Evolutionary conservation across 1,284 basidiomycete species (phyloP), one percentile per base, ranked within the genome.

Genomic region (Schizophyllum commune): DNA sequence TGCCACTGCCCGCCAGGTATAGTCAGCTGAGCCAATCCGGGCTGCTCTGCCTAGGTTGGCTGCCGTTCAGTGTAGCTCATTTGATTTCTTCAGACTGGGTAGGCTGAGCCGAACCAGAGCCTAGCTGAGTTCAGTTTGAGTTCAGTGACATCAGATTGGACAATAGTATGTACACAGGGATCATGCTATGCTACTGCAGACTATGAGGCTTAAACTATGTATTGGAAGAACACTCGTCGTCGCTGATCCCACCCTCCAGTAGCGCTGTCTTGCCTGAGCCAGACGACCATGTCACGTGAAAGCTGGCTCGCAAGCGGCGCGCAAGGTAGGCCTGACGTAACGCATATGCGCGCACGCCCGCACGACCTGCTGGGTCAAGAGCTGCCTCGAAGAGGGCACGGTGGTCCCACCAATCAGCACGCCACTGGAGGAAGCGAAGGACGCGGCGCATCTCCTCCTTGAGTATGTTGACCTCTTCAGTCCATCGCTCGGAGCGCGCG

Each of bases 361-460:
- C 39, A 47, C 39, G 39, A 8, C 39, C 39, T 47, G 39, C 39
- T 2, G 39, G 39, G 8, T 47, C 39, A 8, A 47, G 39, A 9
- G 3, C 39, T 4, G 39, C 39, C 39, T 47, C 39, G 8, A 47
- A 47, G 9, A 17, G 13, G 3, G 4, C 8, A 9, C 39, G 39
- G 9, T 3, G 4, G 3, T 2, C 39, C 39, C 39, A 47, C 39
- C 39, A 47, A 47, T 11, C 17, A 3, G 9, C 39, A 3, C 17
- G 39, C 39, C 39, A 47, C 39, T 47, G 39, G 4, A 47, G 8
- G 8, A 47, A 47, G 39, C 39, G 39, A 53, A 60, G 33, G 4
- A 60, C 59, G 2, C 59, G 59, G 5, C 59, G 53, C 59, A 60
- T 60, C n/a, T 60, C 59, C 33, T 60, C 59, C 53, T 60, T 55